These are phyloP conservation scores for Flaveria trinervia DNA, from an alignment of 129 eudicot species.

Conservation along the genomic window DNA sequence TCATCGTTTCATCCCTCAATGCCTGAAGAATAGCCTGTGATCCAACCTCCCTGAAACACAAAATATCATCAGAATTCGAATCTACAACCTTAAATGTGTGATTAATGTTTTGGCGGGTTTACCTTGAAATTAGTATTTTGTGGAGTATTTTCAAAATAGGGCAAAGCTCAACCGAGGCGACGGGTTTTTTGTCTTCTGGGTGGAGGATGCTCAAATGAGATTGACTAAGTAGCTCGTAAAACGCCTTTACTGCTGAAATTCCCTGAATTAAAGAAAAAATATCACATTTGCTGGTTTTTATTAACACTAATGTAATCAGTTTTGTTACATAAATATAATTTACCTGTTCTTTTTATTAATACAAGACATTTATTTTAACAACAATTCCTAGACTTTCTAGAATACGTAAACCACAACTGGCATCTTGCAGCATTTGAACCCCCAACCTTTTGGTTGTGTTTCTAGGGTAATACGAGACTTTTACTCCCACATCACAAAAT, in stretches of 20 bases:
- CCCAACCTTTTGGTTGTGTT: too few relatives aligned
- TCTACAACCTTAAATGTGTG: too few relatives aligned
- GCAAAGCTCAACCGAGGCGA: slow-evolving; percentile 91
- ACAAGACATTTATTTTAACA: too few relatives aligned
- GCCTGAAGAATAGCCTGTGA: slow-evolving; percentile 83
- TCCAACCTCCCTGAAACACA: slow-evolving; percentile 58
- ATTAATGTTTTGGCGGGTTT: neutral
- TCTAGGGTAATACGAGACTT: neutral
- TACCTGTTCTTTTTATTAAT: neutral
- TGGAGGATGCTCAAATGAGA: slow-evolving; percentile 59
- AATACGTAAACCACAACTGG: too few relatives aligned
- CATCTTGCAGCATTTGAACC: too few relatives aligned
- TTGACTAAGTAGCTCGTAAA: slow-evolving; percentile 92
- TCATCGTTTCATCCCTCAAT: slow-evolving; percentile 85
- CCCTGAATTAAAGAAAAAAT: slow-evolving; percentile 54
- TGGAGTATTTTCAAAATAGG: slow-evolving; percentile 85
- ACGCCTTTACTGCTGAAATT: slow-evolving; percentile 89
- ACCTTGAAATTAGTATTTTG: slow-evolving; percentile 84
- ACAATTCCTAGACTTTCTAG: too few relatives aligned
- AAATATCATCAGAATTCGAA: neutral
- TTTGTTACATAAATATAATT: neutral
- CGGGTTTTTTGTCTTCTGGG: slow-evolving; percentile 73
- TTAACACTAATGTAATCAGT: too few relatives aligned
- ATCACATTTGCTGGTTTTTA: slow-evolving; percentile 1
- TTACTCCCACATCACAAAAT: neutral